These are phyloP conservation scores for Apiospora koreana DNA, from an alignment of 2,329 filamentous ascomycete genomes.

Conservation along the genomic window DNA sequence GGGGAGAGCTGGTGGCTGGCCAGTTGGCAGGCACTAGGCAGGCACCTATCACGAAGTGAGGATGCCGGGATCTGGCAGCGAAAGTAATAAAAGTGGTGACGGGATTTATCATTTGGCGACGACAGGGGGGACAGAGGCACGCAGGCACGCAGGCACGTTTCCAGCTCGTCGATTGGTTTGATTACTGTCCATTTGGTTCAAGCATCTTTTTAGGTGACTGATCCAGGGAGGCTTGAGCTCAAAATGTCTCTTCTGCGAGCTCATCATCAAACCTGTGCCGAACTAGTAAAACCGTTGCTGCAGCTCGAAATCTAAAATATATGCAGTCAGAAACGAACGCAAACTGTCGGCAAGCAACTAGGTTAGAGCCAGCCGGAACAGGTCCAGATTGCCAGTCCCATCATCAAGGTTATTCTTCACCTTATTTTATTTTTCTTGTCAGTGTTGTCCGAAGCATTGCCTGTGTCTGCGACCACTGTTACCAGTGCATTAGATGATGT, in stretches of 20 bases:
- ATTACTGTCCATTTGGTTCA: background rate
- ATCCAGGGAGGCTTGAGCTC: background rate
- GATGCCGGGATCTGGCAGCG: background rate
- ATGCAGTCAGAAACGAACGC: background rate
- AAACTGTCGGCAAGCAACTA: background rate
- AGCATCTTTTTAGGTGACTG: background rate
- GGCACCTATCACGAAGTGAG: background rate
- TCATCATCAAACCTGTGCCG: conserved; percentile 5
- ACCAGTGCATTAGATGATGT: too few relatives aligned
- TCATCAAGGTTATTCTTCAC: background rate
- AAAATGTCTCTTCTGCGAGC: background rate
- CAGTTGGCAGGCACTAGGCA: background rate
- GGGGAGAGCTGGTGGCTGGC: too few relatives aligned
- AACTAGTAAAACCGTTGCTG: conserved; percentile 2
- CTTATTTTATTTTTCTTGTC: background rate
- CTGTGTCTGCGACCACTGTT: too few relatives aligned
- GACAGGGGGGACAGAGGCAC: background rate
- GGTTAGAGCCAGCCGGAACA: background rate
- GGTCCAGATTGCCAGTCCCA: background rate
- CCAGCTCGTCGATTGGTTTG: conserved; percentile 2
- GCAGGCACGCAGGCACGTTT: background rate
- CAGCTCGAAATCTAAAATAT: conserved; percentile 2
- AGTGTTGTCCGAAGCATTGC: too few relatives aligned
- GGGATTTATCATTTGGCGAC: conserved; percentile 5
- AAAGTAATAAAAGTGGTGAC: conserved; percentile 4